Conservation (phyloP, 139 green algal genomes). For the Monoraphidium neglectum region DNA sequence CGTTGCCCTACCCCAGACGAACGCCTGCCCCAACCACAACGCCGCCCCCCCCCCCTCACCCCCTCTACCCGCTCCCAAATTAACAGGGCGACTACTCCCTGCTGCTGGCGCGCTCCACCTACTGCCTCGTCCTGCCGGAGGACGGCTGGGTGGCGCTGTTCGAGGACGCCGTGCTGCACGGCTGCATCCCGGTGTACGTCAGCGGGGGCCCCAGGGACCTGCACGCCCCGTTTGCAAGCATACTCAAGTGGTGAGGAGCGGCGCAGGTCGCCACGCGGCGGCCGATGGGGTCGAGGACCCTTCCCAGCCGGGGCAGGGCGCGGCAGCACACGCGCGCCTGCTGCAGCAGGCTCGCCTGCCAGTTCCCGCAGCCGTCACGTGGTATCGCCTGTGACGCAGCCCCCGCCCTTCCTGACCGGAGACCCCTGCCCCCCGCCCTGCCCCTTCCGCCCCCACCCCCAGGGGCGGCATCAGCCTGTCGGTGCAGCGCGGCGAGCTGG, state of each 20-base stretch:
- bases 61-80: too few relatives aligned
- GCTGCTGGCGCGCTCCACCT: conserved; percentile 38
- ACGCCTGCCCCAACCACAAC: too few relatives aligned
- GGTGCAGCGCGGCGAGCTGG: conserved; percentile 29
- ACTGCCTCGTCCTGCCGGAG: conserved; percentile 57
- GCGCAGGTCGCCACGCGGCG: background rate
- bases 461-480: background rate
- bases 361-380: background rate
- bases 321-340: background rate
- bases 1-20: too few relatives aligned
- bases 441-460: background rate
- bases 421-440: background rate
- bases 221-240: background rate
- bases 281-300: background rate
- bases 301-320: background rate
- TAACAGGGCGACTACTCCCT: conserved; percentile 23
- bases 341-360: too few relatives aligned
- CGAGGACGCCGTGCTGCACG: conserved; percentile 70
- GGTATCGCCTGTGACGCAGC: too few relatives aligned
- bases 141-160: conserved; percentile 63
- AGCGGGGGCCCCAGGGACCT: conserved; percentile 34
- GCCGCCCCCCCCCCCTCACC: too few relatives aligned
- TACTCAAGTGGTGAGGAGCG: conserved; percentile 6
- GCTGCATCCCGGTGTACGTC: conserved; percentile 75
- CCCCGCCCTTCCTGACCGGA: background rate